Evolutionary conservation across 2,329 filamentous ascomycete species (phyloP), one percentile per base, ranked within the genome.

Genomic region (Parasarocladium wereldwijsianum): DNA sequence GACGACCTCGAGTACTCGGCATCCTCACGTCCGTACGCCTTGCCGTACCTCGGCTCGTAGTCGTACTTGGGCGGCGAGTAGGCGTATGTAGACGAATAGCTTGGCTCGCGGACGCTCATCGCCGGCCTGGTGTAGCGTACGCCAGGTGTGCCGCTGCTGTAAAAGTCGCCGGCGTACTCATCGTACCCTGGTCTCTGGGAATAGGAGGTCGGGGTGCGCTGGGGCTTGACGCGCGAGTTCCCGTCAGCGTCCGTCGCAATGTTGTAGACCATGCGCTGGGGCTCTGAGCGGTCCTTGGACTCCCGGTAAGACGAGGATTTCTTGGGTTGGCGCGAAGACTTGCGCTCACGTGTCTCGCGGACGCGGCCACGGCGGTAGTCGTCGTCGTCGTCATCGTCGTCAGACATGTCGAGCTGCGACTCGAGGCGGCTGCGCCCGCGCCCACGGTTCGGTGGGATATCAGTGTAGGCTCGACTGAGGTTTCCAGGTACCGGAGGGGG

Each of bases 361-460:
- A 17, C 20, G 43, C 8, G 31, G 8, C 29, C 31, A 6, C 26
- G 31, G 12, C 24, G 24, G 17, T 29, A 24, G 5, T 49, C 46
- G 13, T 52, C 45, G 1, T 46, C 44, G 2, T 55, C 54, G 9
- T 55, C 52, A 0, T 44, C 46, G 5, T 57, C 54, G 4, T 37
- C 44, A 4, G 54, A 46, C 3, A 48, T 48, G 8, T 44, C 39
- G 10, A 47, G 42, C 34, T 59, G 55, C 5, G 55, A 17, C 6
- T 56, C 49, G 39, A 48, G 38, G 25, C 49, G 50, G 8, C 52
- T 54, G 11, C 55, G 54, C 17, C 42, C 42, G 16, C 55, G 55
- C 6, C 55, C 55, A 5, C 54, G 53, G 5, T 43, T 36, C 8
- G 49, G 44, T 2, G 36, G 17, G 22, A 34, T 24, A 9, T 36